These are phyloP conservation scores for Ramalina peruviana DNA, from an alignment of 495 filamentous ascomycete species.

Conservation along the genomic window DNA sequence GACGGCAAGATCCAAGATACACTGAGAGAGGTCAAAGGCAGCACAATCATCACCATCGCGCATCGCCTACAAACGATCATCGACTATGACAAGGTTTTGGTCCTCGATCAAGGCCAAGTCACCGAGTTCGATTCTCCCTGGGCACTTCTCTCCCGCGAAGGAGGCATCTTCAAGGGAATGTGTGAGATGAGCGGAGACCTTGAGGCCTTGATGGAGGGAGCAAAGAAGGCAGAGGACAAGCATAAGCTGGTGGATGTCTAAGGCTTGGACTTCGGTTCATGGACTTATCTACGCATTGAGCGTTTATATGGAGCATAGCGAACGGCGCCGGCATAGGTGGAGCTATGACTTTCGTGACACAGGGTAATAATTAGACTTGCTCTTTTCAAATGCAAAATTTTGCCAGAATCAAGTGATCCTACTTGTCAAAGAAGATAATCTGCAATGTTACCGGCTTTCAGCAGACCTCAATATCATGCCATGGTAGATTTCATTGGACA, in stretches of 20 bases:
- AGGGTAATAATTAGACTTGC: too few relatives aligned
- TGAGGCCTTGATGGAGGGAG: slow-evolving; percentile 52
- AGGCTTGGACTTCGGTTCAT: background rate
- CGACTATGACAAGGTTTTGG: slow-evolving; percentile 97
- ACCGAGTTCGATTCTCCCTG: slow-evolving; percentile 83
- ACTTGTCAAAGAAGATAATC: too few relatives aligned
- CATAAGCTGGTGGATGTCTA: slow-evolving; percentile 24
- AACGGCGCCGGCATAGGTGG: too few relatives aligned
- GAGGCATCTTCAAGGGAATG: slow-evolving; percentile 73
- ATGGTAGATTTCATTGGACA: too few relatives aligned
- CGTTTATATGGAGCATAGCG: too few relatives aligned
- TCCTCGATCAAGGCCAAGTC: slow-evolving; percentile 78
- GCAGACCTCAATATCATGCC: too few relatives aligned
- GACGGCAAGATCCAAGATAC: slow-evolving; percentile 94
- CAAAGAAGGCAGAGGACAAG: slow-evolving; percentile 55
- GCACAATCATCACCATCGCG: slow-evolving; percentile 96
- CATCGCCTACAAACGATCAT: slow-evolving; percentile 93
- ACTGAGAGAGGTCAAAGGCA: slow-evolving; percentile 68
- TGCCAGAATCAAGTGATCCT: too few relatives aligned
- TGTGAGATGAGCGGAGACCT: slow-evolving; percentile 90
- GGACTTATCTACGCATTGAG: too few relatives aligned
- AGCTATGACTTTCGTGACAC: too few relatives aligned
- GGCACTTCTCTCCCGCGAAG: slow-evolving; percentile 53
- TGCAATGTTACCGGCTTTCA: too few relatives aligned
- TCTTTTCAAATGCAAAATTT: too few relatives aligned